These are phyloP conservation scores for Rhizopogon parksii DNA, from an alignment of 1,284 basidiomycete species.

Conservation along the genomic window DNA sequence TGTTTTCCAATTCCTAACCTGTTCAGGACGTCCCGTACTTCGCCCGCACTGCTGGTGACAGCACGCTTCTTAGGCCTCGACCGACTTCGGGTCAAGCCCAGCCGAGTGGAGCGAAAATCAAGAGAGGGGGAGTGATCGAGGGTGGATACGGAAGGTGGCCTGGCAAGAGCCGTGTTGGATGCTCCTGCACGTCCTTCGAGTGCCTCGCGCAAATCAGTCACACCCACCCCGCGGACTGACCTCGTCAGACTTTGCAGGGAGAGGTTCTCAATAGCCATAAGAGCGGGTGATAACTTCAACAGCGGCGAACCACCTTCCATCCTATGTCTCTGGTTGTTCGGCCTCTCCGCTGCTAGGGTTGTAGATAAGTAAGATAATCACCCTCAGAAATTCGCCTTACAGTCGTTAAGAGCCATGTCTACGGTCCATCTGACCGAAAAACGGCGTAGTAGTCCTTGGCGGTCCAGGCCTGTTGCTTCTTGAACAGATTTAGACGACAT, in stretches of 20 bases:
- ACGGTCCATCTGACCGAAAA: conserved; percentile 65
- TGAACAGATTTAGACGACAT: conserved; percentile 48
- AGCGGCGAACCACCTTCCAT: conserved; percentile 65
- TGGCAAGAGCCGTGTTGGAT: conserved; percentile 64
- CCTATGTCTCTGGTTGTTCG: conserved; percentile 50
- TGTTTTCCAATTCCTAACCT: conserved; percentile 71
- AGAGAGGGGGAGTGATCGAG: conserved; percentile 57
- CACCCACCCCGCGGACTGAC: conserved; percentile 72
- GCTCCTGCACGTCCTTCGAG: conserved; percentile 74
- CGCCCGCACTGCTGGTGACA: conserved; percentile 48
- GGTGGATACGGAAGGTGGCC: conserved; percentile 66
- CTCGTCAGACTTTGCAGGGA: conserved; percentile 75
- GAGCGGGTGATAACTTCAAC: conserved; percentile 69
- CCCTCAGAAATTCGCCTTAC: conserved; percentile 39
- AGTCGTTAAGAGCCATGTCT: conserved; percentile 66
- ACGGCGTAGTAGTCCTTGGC: conserved; percentile 44
- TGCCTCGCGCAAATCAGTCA: conserved; percentile 80
- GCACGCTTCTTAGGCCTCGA: conserved; percentile 47
- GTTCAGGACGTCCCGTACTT: conserved; percentile 72
- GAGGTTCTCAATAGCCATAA: conserved; percentile 85
- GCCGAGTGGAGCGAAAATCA: conserved; percentile 32
- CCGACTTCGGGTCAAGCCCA: conserved; percentile 46
- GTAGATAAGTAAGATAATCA: background rate
- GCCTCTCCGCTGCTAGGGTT: conserved; percentile 50
- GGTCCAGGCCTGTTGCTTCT: conserved; percentile 57